These are phyloP conservation scores for Boletus rufocinnamomeus DNA, from an alignment of 768 basidiomycete species.

Conservation along the genomic window DNA sequence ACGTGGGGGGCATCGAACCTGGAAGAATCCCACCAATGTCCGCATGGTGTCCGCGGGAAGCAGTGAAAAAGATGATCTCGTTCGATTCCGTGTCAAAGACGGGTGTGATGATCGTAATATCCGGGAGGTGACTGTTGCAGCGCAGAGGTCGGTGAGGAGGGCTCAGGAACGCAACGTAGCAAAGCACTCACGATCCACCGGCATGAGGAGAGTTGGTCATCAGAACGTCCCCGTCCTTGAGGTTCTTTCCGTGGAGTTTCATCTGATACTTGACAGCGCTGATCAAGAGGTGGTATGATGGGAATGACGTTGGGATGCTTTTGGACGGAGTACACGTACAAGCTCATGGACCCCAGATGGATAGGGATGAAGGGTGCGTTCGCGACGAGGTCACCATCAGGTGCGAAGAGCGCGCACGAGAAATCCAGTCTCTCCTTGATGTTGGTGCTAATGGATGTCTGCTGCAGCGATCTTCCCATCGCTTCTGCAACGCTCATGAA, in stretches of 20 bases:
- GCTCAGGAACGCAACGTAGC: not conserved
- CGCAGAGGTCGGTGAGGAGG: not conserved
- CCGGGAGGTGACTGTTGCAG: conserved; percentile 61
- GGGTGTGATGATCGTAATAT: conserved; percentile 93
- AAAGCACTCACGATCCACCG: conserved; percentile 74
- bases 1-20: conserved; percentile 94
- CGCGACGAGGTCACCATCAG: conserved; percentile 90
- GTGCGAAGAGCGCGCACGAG: conserved; percentile 92
- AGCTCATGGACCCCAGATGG: conserved; percentile 87
- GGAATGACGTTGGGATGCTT: not conserved
- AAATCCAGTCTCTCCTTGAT: conserved; percentile 97
- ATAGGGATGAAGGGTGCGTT: conserved; percentile 93
- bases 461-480: conserved; percentile 88
- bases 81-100: conserved; percentile 68
- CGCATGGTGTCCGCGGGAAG: conserved; percentile 91
- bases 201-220: conserved; percentile 91
- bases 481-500: conserved; percentile 98
- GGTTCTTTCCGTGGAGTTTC: conserved; percentile 64
- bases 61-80: conserved; percentile 90
- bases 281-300: conserved; percentile 2
- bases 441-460: conserved; percentile 89
- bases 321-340: conserved; percentile 53
- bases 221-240: conserved; percentile 90
- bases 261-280: conserved; percentile 91
- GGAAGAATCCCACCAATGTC: conserved; percentile 93